Percentiles rank a stretch among this genome's conserved stretches.
Conservation (phyloP, 164 flowering plant species). For the Aristolochia californica region DNA sequence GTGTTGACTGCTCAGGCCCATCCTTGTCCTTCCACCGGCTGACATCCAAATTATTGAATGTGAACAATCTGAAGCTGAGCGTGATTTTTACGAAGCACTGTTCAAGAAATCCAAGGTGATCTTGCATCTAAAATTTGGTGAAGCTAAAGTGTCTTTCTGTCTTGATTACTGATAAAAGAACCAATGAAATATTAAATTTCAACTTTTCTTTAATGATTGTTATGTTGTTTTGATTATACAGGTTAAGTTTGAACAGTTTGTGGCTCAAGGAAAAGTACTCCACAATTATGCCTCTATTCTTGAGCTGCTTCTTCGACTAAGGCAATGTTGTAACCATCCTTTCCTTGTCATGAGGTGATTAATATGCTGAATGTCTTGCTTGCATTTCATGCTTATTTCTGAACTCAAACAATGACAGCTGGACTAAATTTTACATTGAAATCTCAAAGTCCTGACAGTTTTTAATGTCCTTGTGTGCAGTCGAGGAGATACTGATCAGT, state of each 20-base stretch:
- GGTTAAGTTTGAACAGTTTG: slow-evolving; percentile 79
- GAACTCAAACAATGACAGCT: no score
- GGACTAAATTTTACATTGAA: no score
- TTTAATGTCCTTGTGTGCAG: slow-evolving; percentile 19
- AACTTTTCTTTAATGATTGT: no score
- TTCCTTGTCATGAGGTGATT: slow-evolving; percentile 76
- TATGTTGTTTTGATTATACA: slow-evolving; percentile 14
- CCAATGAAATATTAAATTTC: no score
- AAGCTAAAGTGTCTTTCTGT: not conserved
- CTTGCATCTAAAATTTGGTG: slow-evolving; percentile 14
- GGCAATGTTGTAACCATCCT: slow-evolving; percentile 86
- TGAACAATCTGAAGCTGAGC: slow-evolving; percentile 70
- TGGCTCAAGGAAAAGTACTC: slow-evolving; percentile 78
- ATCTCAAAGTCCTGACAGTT: not conserved
- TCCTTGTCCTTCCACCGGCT: slow-evolving; percentile 71
- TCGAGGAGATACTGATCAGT: slow-evolving; percentile 51
- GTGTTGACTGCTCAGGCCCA: slow-evolving; percentile 35
- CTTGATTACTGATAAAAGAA: no score
- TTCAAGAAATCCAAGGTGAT: slow-evolving; percentile 65
- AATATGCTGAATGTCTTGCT: not conserved
- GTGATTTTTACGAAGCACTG: slow-evolving; percentile 67
- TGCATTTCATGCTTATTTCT: not conserved
- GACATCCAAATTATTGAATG: slow-evolving; percentile 55
- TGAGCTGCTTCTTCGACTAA: slow-evolving; percentile 64
- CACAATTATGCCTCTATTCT: slow-evolving; percentile 72